Evolutionary conservation across 2,329 filamentous ascomycete species (phyloP), one percentile per base, ranked within the genome.

Genomic region (Verticillium zaregamsianum): DNA sequence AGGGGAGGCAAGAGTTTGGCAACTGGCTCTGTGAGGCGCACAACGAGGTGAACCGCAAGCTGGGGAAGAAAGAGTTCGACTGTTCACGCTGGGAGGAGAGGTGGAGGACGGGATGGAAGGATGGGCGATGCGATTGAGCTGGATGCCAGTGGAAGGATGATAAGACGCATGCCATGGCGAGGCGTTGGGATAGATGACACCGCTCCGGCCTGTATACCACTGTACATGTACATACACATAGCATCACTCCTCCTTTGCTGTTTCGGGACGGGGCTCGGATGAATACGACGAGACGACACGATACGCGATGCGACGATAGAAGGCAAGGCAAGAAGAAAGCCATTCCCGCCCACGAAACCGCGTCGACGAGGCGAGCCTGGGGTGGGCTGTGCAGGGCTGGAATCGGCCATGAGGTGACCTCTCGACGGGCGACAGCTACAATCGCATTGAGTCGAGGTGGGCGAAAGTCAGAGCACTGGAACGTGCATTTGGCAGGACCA

Each of bases 41-140:
- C 75, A 96, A 96, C 76, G 90, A 91, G 32, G 91, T 96, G 55
- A 96, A 96, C 75, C 81, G 82, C 63, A 98, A 97, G 80, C 76
- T 99, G 68, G 95, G 95, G 58, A 99, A 99, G 83, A 82, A 86
- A 63, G 84, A 84, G 68, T 99, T 99, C 77, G 93, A 99, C 81
- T 99, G 95, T 78, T 81, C 80, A 61, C 86, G 82, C 70, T 98
- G 95, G 94, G 89, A 97, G 74, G 91, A 98, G 82, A 85, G 95
- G 74, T 99, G 95, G 95, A 83, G 90, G 77, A 95, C 90, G 1
- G 95, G 95, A 0, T 97, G 91, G 89, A 86, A 85, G 73, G 88
- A 89, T 69, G 86, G 86, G 33, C 80, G 84, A 3, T 89, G 86
- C 68, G 85, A 86, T 65, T 87, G 45, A 52, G 20, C n/a, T 14